Conservation (phyloP, 164 flowering plant species). For the Macadamia tetraphylla region DNA sequence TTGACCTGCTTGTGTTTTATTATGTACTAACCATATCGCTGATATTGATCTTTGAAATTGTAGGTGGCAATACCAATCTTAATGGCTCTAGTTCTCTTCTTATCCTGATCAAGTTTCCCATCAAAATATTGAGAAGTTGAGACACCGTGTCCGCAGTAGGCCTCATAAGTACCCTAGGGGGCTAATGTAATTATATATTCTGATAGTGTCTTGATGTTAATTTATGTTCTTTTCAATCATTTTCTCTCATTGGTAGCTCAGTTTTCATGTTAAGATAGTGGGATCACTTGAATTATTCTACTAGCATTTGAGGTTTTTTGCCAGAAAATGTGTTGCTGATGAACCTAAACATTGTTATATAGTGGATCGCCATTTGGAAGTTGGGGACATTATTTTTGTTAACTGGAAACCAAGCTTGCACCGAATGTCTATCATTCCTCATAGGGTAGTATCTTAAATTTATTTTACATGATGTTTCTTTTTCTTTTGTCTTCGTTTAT, state of each 20-base stretch:
- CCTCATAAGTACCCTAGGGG: conserved; percentile 72
- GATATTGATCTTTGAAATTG: conserved; percentile 1
- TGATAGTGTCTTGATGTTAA: conserved; percentile 53
- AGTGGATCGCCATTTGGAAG: conserved; percentile 36
- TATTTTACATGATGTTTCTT: neutral
- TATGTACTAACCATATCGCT: neutral
- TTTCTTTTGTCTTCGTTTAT: neutral
- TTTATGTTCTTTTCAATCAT: neutral
- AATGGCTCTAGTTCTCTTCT: conserved; percentile 72
- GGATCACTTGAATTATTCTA: conserved; percentile 13
- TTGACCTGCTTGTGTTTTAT: too few relatives aligned
- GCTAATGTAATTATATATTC: conserved; percentile 58
- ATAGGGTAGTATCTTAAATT: conserved; percentile 49
- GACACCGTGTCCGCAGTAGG: conserved; percentile 84
- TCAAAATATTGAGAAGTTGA: conserved; percentile 85
- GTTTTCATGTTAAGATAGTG: neutral
- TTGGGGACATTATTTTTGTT: conserved; percentile 74
- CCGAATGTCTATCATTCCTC: conserved; percentile 98
- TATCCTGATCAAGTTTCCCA: conserved; percentile 86
- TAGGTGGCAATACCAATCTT: conserved; percentile 83
- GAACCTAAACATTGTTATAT: conserved; percentile 63
- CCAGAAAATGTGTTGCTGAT: conserved; percentile 59
- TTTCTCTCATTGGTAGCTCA: neutral
- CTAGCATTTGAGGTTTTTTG: conserved; percentile 45
- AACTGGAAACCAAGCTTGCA: conserved; percentile 97